These are phyloP conservation scores for Auriscalpium orientale DNA, from an alignment of 768 basidiomycete genomes.

Conservation along the genomic window DNA sequence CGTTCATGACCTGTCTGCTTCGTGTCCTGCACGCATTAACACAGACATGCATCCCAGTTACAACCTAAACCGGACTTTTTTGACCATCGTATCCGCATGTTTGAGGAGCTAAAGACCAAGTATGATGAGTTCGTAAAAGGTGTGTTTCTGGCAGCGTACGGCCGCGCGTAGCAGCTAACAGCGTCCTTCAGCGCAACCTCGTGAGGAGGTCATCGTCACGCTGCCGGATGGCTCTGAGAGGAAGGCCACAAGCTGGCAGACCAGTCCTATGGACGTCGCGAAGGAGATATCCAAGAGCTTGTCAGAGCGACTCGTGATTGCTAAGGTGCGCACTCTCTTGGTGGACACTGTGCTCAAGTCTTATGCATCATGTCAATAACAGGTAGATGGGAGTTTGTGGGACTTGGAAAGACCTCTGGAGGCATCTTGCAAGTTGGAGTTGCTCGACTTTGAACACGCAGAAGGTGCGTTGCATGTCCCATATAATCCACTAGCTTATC, in stretches of 20 bases:
- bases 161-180: background rate
- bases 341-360: background rate
- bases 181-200: constrained; percentile 56
- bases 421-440: constrained; percentile 65
- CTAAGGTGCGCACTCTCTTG: constrained; percentile 52
- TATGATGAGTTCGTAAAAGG: constrained; percentile 76
- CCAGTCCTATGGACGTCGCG: constrained; percentile 86
- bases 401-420: constrained; percentile 96
- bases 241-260: constrained; percentile 89
- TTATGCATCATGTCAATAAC: background rate
- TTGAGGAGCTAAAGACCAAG: constrained; percentile 79
- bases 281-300: constrained; percentile 81
- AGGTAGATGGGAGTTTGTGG: constrained; percentile 88
- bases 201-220: constrained; percentile 77
- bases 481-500: background rate
- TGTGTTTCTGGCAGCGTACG: constrained; percentile 25
- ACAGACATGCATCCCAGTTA: constrained; percentile 37
- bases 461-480: constrained; percentile 47
- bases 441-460: constrained; percentile 88
- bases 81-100: constrained; percentile 84
- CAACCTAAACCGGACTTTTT: constrained; percentile 83
- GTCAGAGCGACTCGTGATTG: constrained; percentile 85
- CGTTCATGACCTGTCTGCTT: constrained; percentile 7
- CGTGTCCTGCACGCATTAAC: background rate
- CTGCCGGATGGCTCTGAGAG: constrained; percentile 81